These are phyloP conservation scores for Isatis tinctoria DNA, from an alignment of 345 rosid genomes.

Conservation along the genomic window DNA sequence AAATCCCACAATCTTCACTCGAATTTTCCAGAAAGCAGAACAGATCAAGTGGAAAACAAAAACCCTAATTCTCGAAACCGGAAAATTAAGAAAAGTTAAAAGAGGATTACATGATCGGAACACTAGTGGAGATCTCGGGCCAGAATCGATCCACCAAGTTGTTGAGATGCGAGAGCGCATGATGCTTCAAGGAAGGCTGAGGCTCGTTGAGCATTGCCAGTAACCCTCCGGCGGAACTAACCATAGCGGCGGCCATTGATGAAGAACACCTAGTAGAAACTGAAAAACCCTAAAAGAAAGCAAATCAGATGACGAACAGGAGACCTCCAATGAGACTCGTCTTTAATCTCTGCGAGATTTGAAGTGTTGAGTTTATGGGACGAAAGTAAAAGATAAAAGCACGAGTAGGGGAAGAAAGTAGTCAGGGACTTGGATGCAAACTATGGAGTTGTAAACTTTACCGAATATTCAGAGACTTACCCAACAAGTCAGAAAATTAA, in stretches of 20 bases:
- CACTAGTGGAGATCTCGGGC: conserved; percentile 99
- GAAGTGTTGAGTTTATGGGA: conserved; percentile 7
- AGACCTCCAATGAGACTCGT: not conserved
- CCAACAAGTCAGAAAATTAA: conserved; percentile 32
- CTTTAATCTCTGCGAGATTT: conserved; percentile 11
- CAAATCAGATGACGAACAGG: not conserved
- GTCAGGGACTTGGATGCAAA: conserved; percentile 20
- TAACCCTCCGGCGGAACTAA: conserved; percentile 89
- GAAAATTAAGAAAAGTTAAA: not conserved
- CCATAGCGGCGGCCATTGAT: conserved; percentile 61
- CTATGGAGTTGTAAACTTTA: not conserved
- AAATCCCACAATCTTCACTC: not conserved
- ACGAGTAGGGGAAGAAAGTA: conserved; percentile 1
- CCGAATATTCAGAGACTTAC: conserved; percentile 33
- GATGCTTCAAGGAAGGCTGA: conserved; percentile 78
- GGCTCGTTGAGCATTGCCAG: conserved; percentile 95
- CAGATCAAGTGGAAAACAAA: conserved; percentile 21
- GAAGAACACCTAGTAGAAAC: not conserved
- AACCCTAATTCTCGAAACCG: conserved; percentile 28
- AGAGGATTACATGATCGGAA: conserved; percentile 70
- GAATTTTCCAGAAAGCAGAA: not conserved
- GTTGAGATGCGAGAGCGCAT: conserved; percentile 86
- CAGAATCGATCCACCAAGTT: conserved; percentile 85
- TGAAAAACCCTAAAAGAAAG: not conserved
- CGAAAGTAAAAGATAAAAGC: not conserved